These are phyloP conservation scores for Gossypium laxum DNA, from an alignment of 441 rosid genomes.

Conservation along the genomic window DNA sequence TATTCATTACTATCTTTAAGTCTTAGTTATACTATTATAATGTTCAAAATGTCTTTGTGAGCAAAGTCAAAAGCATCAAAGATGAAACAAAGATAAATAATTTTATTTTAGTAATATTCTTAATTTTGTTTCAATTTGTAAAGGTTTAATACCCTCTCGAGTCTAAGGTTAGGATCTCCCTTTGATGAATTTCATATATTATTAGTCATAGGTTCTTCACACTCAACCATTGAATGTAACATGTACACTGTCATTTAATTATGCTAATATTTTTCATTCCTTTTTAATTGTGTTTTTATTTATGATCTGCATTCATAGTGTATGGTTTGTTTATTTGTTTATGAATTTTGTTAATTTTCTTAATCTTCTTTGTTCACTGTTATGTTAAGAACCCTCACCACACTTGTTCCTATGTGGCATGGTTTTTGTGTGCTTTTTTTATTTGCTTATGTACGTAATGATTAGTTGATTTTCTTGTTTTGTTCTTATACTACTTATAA, in stretches of 20 bases:
- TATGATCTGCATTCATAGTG: background rate
- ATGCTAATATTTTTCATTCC: background rate
- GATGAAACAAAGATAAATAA: too few relatives aligned
- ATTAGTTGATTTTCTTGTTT: background rate
- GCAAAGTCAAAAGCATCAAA: too few relatives aligned
- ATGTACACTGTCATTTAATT: background rate
- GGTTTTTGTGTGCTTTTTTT: background rate
- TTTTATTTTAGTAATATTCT: too few relatives aligned
- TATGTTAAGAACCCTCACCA: background rate
- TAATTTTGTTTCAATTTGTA: too few relatives aligned
- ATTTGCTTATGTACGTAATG: background rate
- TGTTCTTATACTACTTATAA: background rate
- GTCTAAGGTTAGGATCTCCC: too few relatives aligned
- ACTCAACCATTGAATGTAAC: too few relatives aligned
- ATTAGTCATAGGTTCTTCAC: too few relatives aligned
- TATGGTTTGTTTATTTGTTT: background rate
- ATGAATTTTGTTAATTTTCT: background rate
- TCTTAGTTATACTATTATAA: background rate
- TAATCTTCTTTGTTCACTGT: background rate
- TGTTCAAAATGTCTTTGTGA: too few relatives aligned
- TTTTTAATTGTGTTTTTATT: background rate
- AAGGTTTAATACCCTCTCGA: too few relatives aligned
- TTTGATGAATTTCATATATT: too few relatives aligned
- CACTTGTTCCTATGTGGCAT: too few relatives aligned
- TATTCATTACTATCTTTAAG: background rate